Evolutionary conservation across 2,329 filamentous ascomycete genomes (phyloP).

Genomic region (Akanthomyces muscarius): DNA sequence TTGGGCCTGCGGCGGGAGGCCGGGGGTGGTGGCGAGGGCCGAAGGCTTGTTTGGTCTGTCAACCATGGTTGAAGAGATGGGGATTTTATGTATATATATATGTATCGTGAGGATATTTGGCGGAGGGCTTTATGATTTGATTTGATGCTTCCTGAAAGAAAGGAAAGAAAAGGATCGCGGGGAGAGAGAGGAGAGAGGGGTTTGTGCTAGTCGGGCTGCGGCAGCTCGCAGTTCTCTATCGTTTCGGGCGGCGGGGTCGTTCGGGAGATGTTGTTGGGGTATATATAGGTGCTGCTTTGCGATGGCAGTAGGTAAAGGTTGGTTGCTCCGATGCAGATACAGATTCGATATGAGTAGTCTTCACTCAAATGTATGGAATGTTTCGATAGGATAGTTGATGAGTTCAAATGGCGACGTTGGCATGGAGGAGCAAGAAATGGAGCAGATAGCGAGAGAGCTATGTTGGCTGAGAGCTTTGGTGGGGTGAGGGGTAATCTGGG

Average conservation of each 20-base stretch:
- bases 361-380: no score
- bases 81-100: not conserved
- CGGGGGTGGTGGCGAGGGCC: slow-evolving; percentile 69
- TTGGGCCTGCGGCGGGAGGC: slow-evolving; percentile 68
- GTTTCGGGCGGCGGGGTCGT: slow-evolving; percentile 15
- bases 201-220: not conserved
- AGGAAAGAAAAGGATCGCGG: not conserved
- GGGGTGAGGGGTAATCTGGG: no score
- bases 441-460: not conserved
- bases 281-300: not conserved
- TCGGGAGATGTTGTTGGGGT: not conserved
- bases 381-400: no score
- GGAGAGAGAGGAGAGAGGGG: not conserved
- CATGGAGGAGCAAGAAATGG: not conserved
- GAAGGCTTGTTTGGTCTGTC: slow-evolving; percentile 82
- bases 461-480: no score
- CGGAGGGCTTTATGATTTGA: not conserved
- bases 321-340: not conserved
- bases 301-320: not conserved
- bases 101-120: not conserved
- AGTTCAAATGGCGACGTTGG: not conserved
- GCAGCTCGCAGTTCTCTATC: not conserved
- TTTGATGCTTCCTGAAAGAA: not conserved
- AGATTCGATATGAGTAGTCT: not conserved
- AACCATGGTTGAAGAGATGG: slow-evolving; percentile 50